phyloP scores from a whole-genome alignment of 202 grass and related monocot genomes.

The Setaria italica region DNA sequence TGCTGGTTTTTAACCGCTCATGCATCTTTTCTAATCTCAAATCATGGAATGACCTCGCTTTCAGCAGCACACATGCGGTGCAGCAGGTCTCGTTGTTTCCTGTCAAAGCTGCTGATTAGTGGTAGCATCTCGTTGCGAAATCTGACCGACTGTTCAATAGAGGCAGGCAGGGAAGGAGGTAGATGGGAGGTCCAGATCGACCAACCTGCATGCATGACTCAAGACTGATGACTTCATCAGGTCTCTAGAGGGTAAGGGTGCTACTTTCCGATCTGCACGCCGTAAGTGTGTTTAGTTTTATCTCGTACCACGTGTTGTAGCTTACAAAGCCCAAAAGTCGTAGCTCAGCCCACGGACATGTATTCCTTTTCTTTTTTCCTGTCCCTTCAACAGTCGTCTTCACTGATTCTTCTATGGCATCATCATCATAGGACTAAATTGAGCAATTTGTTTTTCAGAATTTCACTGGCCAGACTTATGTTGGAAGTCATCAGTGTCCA shows the following conservation, averaged over 20 bases:
- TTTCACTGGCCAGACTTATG: no score
- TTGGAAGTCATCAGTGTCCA: no score
- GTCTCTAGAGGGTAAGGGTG: neutral
- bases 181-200: conserved; percentile 3
- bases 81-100: neutral
- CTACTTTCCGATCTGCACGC: no score
- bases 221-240: neutral
- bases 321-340: no score
- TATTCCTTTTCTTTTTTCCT: no score
- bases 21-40: neutral
- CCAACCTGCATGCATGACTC: neutral
- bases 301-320: no score
- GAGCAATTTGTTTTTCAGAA: no score
- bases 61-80: neutral
- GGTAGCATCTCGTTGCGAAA: neutral
- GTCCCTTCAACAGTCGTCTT: no score
- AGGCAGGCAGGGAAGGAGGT: neutral
- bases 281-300: no score
- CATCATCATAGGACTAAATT: no score
- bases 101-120: conserved; percentile 24
- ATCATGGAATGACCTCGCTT: conserved; percentile 12
- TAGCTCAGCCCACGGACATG: no score
- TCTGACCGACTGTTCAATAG: neutral
- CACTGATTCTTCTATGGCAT: no score
- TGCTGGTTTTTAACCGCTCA: neutral